A percentile compares a stretch with the other conserved stretches of the same genome.
Evolutionary conservation across 441 rosid genomes (phyloP).

Genomic region (Eutrema salsugineum): DNA sequence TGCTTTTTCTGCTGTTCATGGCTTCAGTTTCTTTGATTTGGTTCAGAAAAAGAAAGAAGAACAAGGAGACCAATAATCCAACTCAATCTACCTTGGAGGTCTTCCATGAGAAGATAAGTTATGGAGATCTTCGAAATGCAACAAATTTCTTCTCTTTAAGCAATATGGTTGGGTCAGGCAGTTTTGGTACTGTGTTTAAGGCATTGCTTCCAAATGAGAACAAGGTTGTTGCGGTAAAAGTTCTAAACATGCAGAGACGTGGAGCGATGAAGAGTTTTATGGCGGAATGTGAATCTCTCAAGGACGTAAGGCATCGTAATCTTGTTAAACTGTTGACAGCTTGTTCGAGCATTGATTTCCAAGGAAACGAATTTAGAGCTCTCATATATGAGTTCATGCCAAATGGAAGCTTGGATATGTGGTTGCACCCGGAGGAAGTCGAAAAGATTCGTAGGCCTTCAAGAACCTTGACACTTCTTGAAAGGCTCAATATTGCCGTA

Average conservation of each 20-base stretch:
- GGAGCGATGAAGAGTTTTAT: not conserved
- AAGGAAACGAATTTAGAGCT: not conserved
- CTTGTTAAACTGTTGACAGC: not conserved
- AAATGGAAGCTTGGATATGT: not conserved
- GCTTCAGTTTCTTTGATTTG: not conserved
- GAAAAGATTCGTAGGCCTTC: not conserved
- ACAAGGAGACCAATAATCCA: not conserved
- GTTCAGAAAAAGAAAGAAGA: not conserved
- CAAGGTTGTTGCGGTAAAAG: not conserved
- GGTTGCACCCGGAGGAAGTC: too few relatives aligned
- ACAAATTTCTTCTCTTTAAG: not conserved
- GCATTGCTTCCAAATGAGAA: not conserved
- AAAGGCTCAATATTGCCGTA: not conserved
- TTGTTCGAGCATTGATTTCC: not conserved
- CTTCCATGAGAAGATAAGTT: too few relatives aligned
- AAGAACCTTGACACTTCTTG: not conserved
- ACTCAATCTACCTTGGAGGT: not conserved
- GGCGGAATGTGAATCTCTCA: not conserved
- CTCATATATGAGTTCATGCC: not conserved
- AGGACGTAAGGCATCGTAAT: not conserved
- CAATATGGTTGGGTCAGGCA: not conserved
- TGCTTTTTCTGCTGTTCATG: not conserved
- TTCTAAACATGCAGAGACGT: not conserved
- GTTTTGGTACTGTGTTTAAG: not conserved
- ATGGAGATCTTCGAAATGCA: not conserved